Conservation (phyloP, 495 filamentous ascomycete species). For the Lophiostoma macrostomum region DNA sequence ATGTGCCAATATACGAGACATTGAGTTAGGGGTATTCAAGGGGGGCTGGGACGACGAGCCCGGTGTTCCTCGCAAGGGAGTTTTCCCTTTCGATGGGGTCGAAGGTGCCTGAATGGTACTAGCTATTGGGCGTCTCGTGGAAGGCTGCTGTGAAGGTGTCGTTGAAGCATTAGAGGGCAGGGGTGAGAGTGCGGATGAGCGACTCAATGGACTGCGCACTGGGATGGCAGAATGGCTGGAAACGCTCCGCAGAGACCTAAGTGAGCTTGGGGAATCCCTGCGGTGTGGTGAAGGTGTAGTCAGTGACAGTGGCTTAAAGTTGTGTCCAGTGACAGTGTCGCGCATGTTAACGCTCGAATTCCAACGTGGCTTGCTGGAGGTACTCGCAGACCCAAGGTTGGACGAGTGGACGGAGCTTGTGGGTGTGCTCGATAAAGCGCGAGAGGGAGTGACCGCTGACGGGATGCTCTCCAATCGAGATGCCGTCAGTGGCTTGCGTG, state of each 20-base stretch:
- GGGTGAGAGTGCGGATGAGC: conserved; percentile 18
- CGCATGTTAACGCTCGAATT: conserved; percentile 69
- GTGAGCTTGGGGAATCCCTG: conserved; percentile 2
- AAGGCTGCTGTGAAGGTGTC: conserved; percentile 23
- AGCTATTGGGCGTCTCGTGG: conserved; percentile 9
- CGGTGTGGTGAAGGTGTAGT: conserved; percentile 61
- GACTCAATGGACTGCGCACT: conserved; percentile 29
- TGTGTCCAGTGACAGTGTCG: conserved; percentile 65
- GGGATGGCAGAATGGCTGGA: conserved; percentile 32
- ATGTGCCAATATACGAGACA: conserved; percentile 1
- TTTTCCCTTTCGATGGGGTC: conserved; percentile 11
- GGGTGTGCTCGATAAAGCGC: conserved; percentile 31
- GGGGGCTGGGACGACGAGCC: conserved; percentile 12
- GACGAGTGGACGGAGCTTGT: conserved; percentile 17
- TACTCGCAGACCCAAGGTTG: conserved; percentile 23
- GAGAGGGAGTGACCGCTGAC: conserved; percentile 33
- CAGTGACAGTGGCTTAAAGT: conserved; percentile 61
- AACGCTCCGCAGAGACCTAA: conserved; percentile 22
- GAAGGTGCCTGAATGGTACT: conserved; percentile 26
- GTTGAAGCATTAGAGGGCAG: conserved; percentile 17
- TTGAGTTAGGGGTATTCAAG: background rate
- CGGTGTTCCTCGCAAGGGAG: conserved; percentile 4
- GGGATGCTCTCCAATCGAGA: conserved; percentile 32
- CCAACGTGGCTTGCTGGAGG: conserved; percentile 71
- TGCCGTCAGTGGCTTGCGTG: conserved; percentile 35